A percentile compares a stretch with the other conserved stretches of the same genome.
These are phyloP conservation scores for Sarocladium oryzae DNA, from an alignment of 2,329 filamentous ascomycete species.

Conservation along the genomic window DNA sequence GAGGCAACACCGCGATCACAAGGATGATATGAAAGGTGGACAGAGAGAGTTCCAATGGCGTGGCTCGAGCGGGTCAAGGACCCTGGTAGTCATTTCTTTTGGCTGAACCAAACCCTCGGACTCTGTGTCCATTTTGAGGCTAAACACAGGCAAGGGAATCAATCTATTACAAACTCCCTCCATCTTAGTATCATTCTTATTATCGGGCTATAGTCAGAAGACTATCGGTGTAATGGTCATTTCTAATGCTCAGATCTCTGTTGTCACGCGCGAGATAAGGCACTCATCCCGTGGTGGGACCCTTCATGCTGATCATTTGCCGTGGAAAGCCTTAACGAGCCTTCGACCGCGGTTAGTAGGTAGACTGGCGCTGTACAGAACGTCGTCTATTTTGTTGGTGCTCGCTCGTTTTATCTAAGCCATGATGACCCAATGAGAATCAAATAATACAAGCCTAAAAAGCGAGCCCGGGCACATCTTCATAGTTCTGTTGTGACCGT, in stretches of 20 bases:
- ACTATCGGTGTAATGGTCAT: background rate
- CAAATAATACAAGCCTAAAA: too few species aligned
- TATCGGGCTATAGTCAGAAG: background rate
- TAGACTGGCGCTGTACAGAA: background rate
- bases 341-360: background rate
- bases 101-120: constrained; percentile 8
- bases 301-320: background rate
- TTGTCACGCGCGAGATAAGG: background rate
- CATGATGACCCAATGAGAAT: background rate
- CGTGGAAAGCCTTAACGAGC: too few species aligned
- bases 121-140: background rate
- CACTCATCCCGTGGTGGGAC: background rate
- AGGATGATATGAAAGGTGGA: background rate
- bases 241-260: background rate
- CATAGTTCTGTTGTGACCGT: background rate
- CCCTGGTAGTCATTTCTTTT: background rate
- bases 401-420: background rate
- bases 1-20: too few species aligned
- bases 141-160: background rate
- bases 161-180: background rate
- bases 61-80: background rate
- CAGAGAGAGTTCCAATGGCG: background rate
- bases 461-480: too few species aligned
- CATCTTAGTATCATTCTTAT: too few species aligned
- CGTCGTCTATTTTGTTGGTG: background rate